Evolutionary conservation across 306 rosid species (phyloP), one percentile per base, ranked within the genome.

Genomic region (Malus sylvestris): DNA sequence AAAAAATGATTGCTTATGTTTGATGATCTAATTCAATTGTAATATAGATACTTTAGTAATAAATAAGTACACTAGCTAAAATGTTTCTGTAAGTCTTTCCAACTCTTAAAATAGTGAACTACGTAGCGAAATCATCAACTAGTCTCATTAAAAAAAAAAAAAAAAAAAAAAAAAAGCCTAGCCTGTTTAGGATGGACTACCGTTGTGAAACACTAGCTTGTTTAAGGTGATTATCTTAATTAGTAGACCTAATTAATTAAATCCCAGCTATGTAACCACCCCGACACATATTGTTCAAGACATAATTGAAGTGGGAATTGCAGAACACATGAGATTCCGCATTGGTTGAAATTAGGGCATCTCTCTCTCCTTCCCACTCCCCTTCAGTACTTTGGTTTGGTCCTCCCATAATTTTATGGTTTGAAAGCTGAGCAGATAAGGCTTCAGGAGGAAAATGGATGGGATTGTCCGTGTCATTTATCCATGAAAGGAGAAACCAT

Each of bases 401-500:
- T 14, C 27, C 77, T 53, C 64, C 8, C 42, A 42, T 5, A 49
- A 49, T 61, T 58, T 27, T 29, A 44, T 23, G 13, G 69, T 25
- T 44, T 45, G 70, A 74, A 61, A 44, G 69, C n/a, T 27, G 29
- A 27, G 78, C 70, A 61, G 32, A 61, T 29, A 45, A 35, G 61
- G 46, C 70, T 12, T 18, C 78, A 74, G 62, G 62, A 74, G 78
- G 70, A 62, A 19, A 61, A 45, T 10, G 18, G 61, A 70, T 46
- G 59, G 80, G 85, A n/a, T 62, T 30, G 71, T 64, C 29, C 58
- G 76, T 81, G 89, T 91, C 86, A 73, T 85, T 85, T 86, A 83
- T 79, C 86, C 82, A 77, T 70, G 77, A 83, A 85, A 75, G 76
- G 83, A 77, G 76, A 85, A 85, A 85, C 83, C 89, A 82, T 70